These are phyloP conservation scores for Termitomyces titanicus DNA, from an alignment of 768 basidiomycete genomes.

Conservation along the genomic window DNA sequence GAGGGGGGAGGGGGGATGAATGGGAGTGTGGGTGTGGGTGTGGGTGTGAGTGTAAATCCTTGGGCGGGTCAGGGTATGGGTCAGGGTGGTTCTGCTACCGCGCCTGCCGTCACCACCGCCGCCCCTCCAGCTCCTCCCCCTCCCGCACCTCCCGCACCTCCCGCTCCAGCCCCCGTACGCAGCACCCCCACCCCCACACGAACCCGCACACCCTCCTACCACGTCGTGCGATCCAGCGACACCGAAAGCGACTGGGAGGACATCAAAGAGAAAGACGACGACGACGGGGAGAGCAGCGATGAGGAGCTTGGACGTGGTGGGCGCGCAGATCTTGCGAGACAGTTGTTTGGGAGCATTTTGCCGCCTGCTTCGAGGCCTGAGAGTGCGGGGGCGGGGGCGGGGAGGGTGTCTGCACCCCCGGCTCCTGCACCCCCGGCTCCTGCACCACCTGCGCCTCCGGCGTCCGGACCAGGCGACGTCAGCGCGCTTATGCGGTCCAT, in stretches of 20 bases:
- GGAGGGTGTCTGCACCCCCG: slow-evolving; percentile 25
- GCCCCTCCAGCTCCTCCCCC: not conserved
- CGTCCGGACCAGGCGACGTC: slow-evolving; percentile 43
- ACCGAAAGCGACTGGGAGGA: slow-evolving; percentile 87
- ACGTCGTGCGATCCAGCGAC: slow-evolving; percentile 46
- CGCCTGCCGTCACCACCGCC: slow-evolving; percentile 25
- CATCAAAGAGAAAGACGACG: slow-evolving; percentile 66
- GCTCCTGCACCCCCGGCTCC: slow-evolving; percentile 29
- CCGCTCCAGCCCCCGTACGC: slow-evolving; percentile 14
- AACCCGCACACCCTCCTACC: slow-evolving; percentile 37
- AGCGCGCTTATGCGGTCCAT: slow-evolving; percentile 76
- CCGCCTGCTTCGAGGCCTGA: slow-evolving; percentile 48
- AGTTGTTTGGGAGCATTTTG: slow-evolving; percentile 72
- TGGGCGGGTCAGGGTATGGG: slow-evolving; percentile 38
- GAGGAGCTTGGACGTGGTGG: slow-evolving; percentile 65
- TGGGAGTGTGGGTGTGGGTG: too few species aligned
- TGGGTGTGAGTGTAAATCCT: slow-evolving; percentile 60
- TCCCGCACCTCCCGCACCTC: not conserved
- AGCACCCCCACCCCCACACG: slow-evolving; percentile 31
- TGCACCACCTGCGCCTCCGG: slow-evolving; percentile 30
- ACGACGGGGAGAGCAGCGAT: slow-evolving; percentile 58
- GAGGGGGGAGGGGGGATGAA: slow-evolving; percentile 7
- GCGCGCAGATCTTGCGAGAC: slow-evolving; percentile 70
- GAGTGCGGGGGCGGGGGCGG: slow-evolving; percentile 38
- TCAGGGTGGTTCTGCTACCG: too few species aligned